phyloP scores from a whole-genome alignment of 371 early-diverging fungal species.

The Circinella minor region DNA sequence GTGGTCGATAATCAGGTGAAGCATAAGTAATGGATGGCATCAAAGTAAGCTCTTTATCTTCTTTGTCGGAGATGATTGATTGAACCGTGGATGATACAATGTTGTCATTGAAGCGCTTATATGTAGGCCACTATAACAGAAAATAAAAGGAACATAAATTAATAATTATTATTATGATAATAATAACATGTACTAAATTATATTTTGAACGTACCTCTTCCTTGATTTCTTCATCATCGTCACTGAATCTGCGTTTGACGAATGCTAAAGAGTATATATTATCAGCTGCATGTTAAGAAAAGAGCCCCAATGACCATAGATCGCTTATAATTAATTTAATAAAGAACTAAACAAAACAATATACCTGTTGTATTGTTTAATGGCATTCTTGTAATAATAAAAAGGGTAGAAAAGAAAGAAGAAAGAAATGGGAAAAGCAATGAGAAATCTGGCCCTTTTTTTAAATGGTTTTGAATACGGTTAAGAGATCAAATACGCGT shows the following conservation, averaged over 20 bases:
- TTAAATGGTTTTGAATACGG: neutral
- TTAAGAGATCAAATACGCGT: slow-evolving; percentile 4
- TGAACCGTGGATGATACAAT: neutral
- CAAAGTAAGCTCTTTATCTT: neutral
- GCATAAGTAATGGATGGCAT: slow-evolving; percentile 30
- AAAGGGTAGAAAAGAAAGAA: neutral
- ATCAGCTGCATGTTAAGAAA: no score
- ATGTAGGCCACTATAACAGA: neutral
- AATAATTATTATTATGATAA: no score
- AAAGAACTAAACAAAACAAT: neutral
- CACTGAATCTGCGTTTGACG: neutral
- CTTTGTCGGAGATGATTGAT: neutral
- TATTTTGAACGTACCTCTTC: neutral
- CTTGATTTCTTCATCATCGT: neutral
- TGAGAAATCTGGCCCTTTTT: neutral
- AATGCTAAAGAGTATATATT: neutral
- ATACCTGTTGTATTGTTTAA: neutral
- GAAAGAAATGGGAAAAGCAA: neutral
- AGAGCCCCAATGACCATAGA: no score
- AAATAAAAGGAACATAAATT: neutral
- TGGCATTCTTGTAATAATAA: neutral
- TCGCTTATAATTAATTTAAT: neutral
- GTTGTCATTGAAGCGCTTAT: slow-evolving; percentile 3
- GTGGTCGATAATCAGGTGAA: slow-evolving; percentile 30
- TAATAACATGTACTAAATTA: neutral